A percentile compares a stretch with the other conserved stretches of the same genome.
These are phyloP conservation scores for Rhizopus arrhizus DNA, from an alignment of 371 early-diverging fungal species.

Conservation along the genomic window DNA sequence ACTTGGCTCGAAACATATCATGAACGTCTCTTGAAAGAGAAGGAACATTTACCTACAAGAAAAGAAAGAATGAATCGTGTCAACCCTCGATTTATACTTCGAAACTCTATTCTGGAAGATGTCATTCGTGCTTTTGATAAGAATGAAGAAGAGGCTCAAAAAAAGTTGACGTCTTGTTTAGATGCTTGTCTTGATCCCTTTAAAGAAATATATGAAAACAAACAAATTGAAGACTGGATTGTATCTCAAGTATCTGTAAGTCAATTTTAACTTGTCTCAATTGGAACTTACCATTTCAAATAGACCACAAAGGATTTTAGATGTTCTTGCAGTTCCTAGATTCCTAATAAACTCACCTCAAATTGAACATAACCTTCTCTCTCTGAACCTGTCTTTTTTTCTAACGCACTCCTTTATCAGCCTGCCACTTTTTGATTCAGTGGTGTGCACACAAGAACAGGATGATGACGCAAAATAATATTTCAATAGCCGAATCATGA, in stretches of 20 bases:
- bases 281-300: conserved; percentile 27
- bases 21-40: conserved; percentile 49
- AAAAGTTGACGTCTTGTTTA: conserved; percentile 53
- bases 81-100: conserved; percentile 74
- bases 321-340: conserved; percentile 42
- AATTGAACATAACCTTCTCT: not conserved
- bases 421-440: no score
- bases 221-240: conserved; percentile 40
- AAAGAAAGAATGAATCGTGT: conserved; percentile 57
- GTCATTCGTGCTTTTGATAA: conserved; percentile 58
- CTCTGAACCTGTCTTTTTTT: no score
- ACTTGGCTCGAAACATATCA: conserved; percentile 56
- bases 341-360: not conserved
- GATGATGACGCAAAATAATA: no score
- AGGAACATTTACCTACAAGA: conserved; percentile 31
- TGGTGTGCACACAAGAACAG: no score
- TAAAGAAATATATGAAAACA: conserved; percentile 44
- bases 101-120: conserved; percentile 76
- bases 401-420: no score
- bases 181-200: conserved; percentile 61
- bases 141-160: conserved; percentile 33
- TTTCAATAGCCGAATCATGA: no score
- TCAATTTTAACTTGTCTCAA: conserved; percentile 14
- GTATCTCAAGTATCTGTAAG: conserved; percentile 39
- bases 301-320: conserved; percentile 32